These are phyloP conservation scores for Peribolospora baueri DNA, from an alignment of 768 basidiomycete species.

Conservation along the genomic window DNA sequence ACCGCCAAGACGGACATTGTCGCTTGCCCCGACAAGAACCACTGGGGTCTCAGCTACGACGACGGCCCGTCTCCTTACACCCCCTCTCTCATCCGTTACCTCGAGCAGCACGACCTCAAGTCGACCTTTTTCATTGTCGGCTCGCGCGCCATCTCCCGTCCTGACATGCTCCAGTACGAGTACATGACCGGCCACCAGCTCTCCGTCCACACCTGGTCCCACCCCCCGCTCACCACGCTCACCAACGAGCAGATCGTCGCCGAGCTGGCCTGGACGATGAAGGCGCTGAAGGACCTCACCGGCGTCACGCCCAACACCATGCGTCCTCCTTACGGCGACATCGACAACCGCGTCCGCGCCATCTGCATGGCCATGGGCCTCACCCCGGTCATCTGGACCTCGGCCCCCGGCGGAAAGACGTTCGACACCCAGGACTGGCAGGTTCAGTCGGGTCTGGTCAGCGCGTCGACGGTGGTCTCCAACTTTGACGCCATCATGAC, in stretches of 20 bases:
- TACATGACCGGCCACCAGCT: conserved; percentile 62
- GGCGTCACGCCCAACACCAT: conserved; percentile 49
- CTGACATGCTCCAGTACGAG: conserved; percentile 42
- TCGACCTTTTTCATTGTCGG: conserved; percentile 76
- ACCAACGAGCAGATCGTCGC: conserved; percentile 59
- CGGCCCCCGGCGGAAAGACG: conserved; percentile 40
- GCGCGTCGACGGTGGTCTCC: conserved; percentile 32
- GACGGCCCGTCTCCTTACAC: conserved; percentile 52
- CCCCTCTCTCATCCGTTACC: conserved; percentile 43
- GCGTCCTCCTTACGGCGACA: conserved; percentile 54
- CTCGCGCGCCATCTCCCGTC: conserved; percentile 53
- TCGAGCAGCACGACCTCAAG: conserved; percentile 37
- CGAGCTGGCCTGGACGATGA: conserved; percentile 66
- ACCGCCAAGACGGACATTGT: conserved; percentile 41
- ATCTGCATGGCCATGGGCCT: conserved; percentile 62
- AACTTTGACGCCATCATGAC: conserved; percentile 49
- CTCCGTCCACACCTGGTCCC: conserved; percentile 54
- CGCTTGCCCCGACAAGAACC: conserved; percentile 40
- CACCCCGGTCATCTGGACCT: conserved; percentile 66
- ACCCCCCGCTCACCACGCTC: conserved; percentile 44
- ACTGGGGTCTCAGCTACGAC: conserved; percentile 30
- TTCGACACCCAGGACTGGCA: conserved; percentile 72
- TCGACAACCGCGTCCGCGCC: conserved; percentile 58
- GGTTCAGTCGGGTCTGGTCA: conserved; percentile 39
- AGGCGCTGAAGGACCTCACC: conserved; percentile 56